phyloP scores from a whole-genome alignment of 305 asterid genomes.

The Fraxinus platypoda region DNA sequence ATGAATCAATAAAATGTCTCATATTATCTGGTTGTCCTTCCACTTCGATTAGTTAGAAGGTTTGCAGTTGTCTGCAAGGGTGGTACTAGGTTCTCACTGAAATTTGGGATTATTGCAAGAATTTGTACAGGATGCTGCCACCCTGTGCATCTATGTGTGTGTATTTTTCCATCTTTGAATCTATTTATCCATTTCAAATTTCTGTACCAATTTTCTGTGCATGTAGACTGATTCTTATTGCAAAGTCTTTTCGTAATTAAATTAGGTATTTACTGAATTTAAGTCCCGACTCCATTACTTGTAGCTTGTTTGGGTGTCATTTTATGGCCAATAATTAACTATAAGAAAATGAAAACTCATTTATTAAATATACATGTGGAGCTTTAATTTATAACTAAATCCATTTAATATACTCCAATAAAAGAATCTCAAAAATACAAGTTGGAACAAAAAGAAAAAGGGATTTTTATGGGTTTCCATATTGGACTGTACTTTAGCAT shows the following conservation, averaged over 20 bases:
- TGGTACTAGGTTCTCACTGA: too few relatives aligned
- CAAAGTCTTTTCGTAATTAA: too few relatives aligned
- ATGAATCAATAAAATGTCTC: background rate
- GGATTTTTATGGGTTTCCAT: background rate
- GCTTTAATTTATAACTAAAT: background rate
- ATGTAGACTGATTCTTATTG: too few relatives aligned
- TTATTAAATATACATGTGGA: background rate
- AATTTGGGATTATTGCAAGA: too few relatives aligned
- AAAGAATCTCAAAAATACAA: background rate
- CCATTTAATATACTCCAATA: background rate
- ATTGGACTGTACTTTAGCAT: constrained; percentile 6
- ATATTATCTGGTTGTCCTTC: background rate
- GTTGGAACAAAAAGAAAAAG: background rate
- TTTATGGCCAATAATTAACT: background rate
- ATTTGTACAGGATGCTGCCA: too few relatives aligned
- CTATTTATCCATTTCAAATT: too few relatives aligned
- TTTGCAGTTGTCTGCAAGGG: background rate
- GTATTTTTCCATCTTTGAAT: too few relatives aligned
- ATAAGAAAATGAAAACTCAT: background rate
- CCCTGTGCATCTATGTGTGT: too few relatives aligned
- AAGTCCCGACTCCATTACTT: background rate
- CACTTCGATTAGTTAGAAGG: background rate
- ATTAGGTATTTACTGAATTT: background rate
- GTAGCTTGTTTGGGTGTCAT: background rate
- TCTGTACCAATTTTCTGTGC: too few relatives aligned